Evolutionary conservation across 1,284 basidiomycete species (phyloP), one percentile per base, ranked within the genome.

Genomic region (Amylostereum areolatum): DNA sequence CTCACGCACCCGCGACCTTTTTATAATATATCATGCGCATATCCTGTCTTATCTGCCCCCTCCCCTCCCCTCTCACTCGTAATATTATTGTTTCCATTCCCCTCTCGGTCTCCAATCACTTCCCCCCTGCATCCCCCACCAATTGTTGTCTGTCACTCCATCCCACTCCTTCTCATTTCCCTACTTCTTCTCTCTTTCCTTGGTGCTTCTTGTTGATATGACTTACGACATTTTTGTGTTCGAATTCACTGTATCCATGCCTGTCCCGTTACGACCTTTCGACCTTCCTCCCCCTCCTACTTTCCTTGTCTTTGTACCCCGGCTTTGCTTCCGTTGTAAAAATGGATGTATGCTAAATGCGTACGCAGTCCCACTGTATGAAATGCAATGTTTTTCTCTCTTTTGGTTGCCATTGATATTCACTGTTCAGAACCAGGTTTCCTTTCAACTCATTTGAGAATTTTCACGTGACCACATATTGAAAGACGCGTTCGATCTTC

Each of bases 111-210:
- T n/a, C 30, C 50, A 12, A 18, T 31, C 41, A 44, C 30, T 43
- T 27, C 44, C 24, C 27, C 31, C 24, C 40, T n/a, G 27, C 36
- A 35, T 29, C 6, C 31, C 39, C 48, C 28, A 37, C 30, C 36
- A 48, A 47, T 41, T 35, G 45, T 35, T 48, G 18, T 18, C 18
- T 18, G 18, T 18, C 18, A 18, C 27, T 30, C 33, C 44, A 30
- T 28, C 27, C 43, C 30, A n/a, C 40, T 45, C 51, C 32, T 34
- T 11, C 10, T 44, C 24, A 27, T 25, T 53, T 27, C 39, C 44
- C 18, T 54, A 24, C 39, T 33, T 53, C 48, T 40, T 43, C 25
- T 43, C 12, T 36, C 30, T 40, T 36, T 18, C 36, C 11, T 33
- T n/a, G 35, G 5, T 29, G 9, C 11, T 39, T 18, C 12, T 27